These are phyloP conservation scores for Schoenoplectus triqueter DNA, from an alignment of 202 grass and related monocot species.

Conservation along the genomic window DNA sequence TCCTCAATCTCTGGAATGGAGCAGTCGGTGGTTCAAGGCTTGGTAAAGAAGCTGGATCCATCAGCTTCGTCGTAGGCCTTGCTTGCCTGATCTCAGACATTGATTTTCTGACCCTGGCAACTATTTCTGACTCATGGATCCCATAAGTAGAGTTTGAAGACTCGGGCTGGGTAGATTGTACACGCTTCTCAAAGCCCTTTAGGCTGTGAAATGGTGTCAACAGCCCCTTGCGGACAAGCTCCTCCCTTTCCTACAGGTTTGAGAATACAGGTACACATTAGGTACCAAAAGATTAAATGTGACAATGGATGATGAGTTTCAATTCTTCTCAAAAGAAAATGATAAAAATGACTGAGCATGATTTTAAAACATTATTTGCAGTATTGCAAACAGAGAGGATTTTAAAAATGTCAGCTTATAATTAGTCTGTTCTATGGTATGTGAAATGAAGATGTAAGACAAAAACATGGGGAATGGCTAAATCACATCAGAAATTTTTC, in stretches of 20 bases:
- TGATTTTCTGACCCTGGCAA: slow-evolving; percentile 67
- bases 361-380: slow-evolving; percentile 7
- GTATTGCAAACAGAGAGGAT: neutral
- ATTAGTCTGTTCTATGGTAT: neutral
- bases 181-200: slow-evolving; percentile 82
- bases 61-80: slow-evolving; percentile 76
- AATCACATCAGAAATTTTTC: neutral
- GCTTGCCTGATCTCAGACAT: slow-evolving; percentile 56
- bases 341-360: neutral
- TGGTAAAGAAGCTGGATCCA: slow-evolving; percentile 69
- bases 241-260: slow-evolving; percentile 76
- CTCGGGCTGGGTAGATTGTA: slow-evolving; percentile 41
- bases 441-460: neutral
- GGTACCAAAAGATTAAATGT: neutral
- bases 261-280: slow-evolving; percentile 26
- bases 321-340: neutral
- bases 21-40: slow-evolving; percentile 73
- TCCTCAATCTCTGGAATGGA: slow-evolving; percentile 80
- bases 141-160: slow-evolving; percentile 40
- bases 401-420: neutral
- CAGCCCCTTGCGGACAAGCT: slow-evolving; percentile 80
- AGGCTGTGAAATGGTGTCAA: slow-evolving; percentile 94
- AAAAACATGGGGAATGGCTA: neutral
- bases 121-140: slow-evolving; percentile 60
- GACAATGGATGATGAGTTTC: neutral